phyloP scores from a whole-genome alignment of 1,284 basidiomycete genomes.

The Trametes pubescens region DNA sequence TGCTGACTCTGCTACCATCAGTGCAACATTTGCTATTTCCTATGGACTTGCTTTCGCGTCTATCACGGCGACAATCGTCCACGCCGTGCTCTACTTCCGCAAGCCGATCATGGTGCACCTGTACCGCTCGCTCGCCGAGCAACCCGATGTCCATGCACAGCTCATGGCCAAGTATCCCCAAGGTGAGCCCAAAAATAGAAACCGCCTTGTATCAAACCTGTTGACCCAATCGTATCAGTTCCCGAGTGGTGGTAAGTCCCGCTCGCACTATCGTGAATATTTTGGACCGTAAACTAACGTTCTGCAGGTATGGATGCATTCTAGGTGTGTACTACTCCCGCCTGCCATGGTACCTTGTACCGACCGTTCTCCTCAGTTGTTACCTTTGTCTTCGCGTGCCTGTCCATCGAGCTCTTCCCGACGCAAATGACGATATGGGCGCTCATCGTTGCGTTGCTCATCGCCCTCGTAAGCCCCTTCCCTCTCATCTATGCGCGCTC shows the following conservation, averaged over 20 bases:
- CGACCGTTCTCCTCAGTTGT: slow-evolving; percentile 40
- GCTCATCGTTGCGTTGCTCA: slow-evolving; percentile 50
- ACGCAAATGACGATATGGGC: slow-evolving; percentile 73
- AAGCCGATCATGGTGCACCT: slow-evolving; percentile 73
- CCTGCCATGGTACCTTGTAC: not conserved
- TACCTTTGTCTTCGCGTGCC: slow-evolving; percentile 67
- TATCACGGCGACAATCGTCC: slow-evolving; percentile 73
- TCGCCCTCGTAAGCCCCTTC: slow-evolving; percentile 40
- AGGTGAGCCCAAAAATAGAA: slow-evolving; percentile 29
- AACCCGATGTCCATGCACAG: slow-evolving; percentile 85
- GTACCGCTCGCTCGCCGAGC: slow-evolving; percentile 67
- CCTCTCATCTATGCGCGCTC: not conserved
- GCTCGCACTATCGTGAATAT: not conserved
- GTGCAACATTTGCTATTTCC: slow-evolving; percentile 60
- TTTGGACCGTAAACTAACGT: not conserved
- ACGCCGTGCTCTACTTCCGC: slow-evolving; percentile 83
- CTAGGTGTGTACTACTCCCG: slow-evolving; percentile 34
- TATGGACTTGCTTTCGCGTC: slow-evolving; percentile 67
- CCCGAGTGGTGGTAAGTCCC: slow-evolving; percentile 47
- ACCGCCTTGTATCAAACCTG: not conserved
- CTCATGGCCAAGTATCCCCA: slow-evolving; percentile 84
- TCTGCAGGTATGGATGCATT: slow-evolving; percentile 41
- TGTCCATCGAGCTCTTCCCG: slow-evolving; percentile 72
- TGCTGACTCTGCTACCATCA: slow-evolving; percentile 7
- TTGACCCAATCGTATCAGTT: slow-evolving; percentile 26